Evolutionary conservation across 108 stramenopile genomes (phyloP).

Genomic region (Cyclotella kingstonii): DNA sequence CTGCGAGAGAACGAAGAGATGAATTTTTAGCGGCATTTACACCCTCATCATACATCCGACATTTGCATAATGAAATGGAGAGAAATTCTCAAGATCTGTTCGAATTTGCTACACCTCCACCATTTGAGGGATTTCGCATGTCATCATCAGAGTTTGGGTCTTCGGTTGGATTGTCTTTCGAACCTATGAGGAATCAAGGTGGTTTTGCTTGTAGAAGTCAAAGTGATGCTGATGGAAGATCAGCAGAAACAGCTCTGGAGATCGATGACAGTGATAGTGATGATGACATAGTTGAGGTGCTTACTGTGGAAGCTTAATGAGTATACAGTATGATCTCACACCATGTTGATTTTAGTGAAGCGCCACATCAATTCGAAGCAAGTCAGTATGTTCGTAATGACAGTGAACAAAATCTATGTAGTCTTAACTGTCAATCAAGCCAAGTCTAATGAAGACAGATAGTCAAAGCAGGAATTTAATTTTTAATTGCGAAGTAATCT

Average conservation of each 20-base stretch:
- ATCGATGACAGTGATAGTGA: slow-evolving; percentile 39
- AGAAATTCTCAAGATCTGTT: neutral
- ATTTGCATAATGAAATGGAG: slow-evolving; percentile 23
- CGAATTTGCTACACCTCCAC: neutral
- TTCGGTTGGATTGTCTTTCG: neutral
- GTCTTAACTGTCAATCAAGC: no score
- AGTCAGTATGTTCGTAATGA: no score
- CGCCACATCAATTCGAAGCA: no score
- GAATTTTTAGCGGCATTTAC: slow-evolving; percentile 11
- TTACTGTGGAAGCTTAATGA: slow-evolving; percentile 31
- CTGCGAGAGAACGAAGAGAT: slow-evolving; percentile 4
- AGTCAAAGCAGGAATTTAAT: no score
- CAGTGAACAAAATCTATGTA: no score
- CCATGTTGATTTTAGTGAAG: no score
- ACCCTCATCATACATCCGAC: slow-evolving; percentile 20
- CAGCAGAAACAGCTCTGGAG: slow-evolving; percentile 42
- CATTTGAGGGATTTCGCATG: no score
- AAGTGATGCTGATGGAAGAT: slow-evolving; percentile 16
- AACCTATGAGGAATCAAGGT: neutral
- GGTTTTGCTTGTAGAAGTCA: neutral
- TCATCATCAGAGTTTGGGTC: no score
- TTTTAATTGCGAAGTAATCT: no score
- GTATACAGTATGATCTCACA: no score
- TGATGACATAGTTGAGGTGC: slow-evolving; percentile 37
- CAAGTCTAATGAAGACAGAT: no score